Percentiles rank a stretch among this genome's conserved stretches.
These are phyloP conservation scores for Blastobotrys parvus DNA, from an alignment of 805 yeast genomes.

Conservation along the genomic window DNA sequence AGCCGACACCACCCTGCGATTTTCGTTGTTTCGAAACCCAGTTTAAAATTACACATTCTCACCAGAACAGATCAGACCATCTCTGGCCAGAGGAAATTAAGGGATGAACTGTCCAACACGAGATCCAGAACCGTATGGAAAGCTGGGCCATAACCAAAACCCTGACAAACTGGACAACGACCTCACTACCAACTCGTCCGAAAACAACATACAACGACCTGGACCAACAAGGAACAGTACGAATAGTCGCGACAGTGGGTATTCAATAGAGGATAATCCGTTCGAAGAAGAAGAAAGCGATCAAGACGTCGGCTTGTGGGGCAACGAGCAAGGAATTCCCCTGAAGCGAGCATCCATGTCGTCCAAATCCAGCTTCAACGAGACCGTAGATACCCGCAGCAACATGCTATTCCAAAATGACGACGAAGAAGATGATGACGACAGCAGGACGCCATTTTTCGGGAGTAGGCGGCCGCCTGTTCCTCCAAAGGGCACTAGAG, in stretches of 20 bases:
- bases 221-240: neutral
- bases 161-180: conserved; percentile 19
- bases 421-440: neutral
- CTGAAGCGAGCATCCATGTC: neutral
- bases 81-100: too few relatives aligned
- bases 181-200: conserved; percentile 14
- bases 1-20: too few relatives aligned
- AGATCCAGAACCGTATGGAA: conserved; percentile 24
- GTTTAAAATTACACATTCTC: too few relatives aligned
- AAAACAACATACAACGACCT: conserved; percentile 5
- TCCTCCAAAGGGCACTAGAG: neutral
- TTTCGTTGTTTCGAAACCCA: too few relatives aligned
- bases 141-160: conserved; percentile 20
- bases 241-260: neutral
- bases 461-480: too few relatives aligned
- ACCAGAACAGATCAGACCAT: too few relatives aligned
- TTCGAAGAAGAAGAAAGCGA: neutral
- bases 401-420: too few relatives aligned
- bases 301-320: neutral
- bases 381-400: too few relatives aligned
- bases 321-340: neutral
- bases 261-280: neutral
- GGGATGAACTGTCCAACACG: conserved; percentile 26
- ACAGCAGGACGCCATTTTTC: neutral
- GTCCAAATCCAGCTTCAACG: neutral